Evolutionary conservation across 768 basidiomycete genomes (phyloP).

Genomic region (Agrocybe pediades): DNA sequence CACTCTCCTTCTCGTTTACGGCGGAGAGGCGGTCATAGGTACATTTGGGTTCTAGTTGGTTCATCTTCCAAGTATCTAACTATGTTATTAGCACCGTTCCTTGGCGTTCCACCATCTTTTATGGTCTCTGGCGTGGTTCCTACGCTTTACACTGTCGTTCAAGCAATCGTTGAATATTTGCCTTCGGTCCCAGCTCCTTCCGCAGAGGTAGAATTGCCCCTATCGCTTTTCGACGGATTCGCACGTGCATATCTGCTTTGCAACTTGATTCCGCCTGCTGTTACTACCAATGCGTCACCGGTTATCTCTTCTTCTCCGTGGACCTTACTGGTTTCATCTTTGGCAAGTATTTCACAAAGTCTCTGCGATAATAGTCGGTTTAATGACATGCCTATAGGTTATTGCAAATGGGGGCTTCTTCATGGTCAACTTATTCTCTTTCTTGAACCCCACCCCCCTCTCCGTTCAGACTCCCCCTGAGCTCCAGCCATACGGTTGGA

Average conservation of each 20-base stretch:
- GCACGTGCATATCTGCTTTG: constrained; percentile 80
- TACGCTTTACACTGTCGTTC: constrained; percentile 58
- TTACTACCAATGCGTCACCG: constrained; percentile 52
- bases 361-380: background rate
- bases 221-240: constrained; percentile 77
- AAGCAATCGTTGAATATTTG: constrained; percentile 61
- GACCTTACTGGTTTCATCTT: constrained; percentile 72
- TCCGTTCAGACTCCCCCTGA: constrained; percentile 77
- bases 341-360: constrained; percentile 46
- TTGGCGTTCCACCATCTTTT: constrained; percentile 75
- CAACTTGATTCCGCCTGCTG: constrained; percentile 71
- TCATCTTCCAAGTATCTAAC: background rate
- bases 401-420: constrained; percentile 72
- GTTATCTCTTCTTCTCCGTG: constrained; percentile 68
- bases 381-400: constrained; percentile 40
- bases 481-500: constrained; percentile 84
- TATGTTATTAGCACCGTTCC: constrained; percentile 50
- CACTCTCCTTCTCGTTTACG: constrained; percentile 71
- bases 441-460: constrained; percentile 73
- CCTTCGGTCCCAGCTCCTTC: constrained; percentile 57
- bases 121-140: constrained; percentile 72
- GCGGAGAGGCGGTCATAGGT: constrained; percentile 77
- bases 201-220: constrained; percentile 64
- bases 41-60: constrained; percentile 20
- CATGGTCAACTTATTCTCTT: constrained; percentile 26